phyloP scores from a whole-genome alignment of 2,329 filamentous ascomycete genomes.

The Moelleriella libera region DNA sequence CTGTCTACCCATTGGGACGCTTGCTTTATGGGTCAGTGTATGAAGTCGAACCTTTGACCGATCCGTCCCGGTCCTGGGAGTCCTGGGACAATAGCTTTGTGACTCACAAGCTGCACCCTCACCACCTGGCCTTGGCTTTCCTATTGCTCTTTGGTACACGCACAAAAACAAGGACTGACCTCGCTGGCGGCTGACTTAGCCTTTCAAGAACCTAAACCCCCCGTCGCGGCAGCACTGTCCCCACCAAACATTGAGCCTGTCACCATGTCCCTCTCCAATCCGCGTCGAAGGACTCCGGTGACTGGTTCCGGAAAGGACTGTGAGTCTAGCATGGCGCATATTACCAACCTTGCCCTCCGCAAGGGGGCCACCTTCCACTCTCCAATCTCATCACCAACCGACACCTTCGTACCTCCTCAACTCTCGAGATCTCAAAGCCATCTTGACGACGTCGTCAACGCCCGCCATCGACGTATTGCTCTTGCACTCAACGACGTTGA shows the following conservation, averaged over 20 bases:
- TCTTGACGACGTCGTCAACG: constrained; percentile 58
- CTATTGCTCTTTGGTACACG: neutral
- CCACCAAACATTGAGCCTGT: neutral
- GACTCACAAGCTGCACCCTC: constrained; percentile 1
- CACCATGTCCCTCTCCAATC: constrained; percentile 34
- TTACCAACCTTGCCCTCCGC: constrained; percentile 34
- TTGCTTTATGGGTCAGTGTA: neutral
- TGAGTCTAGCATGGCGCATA: constrained; percentile 18
- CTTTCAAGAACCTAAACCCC: too few species aligned
- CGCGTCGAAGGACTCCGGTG: constrained; percentile 30
- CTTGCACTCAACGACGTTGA: constrained; percentile 53
- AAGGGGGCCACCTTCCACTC: constrained; percentile 59
- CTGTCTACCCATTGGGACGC: too few species aligned
- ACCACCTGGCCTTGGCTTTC: constrained; percentile 1
- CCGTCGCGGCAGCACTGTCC: too few species aligned
- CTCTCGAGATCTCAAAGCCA: constrained; percentile 55
- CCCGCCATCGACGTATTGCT: constrained; percentile 54
- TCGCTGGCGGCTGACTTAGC: too few species aligned
- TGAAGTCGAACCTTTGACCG: neutral
- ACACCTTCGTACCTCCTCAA: constrained; percentile 32
- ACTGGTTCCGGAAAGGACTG: constrained; percentile 20
- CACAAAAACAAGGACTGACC: neutral
- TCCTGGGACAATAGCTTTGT: neutral
- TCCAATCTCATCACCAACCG: constrained; percentile 24
- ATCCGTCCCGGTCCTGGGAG: neutral